phyloP scores from a whole-genome alignment of 108 stramenopile genomes.

The Cylindrotheca fusiformis region DNA sequence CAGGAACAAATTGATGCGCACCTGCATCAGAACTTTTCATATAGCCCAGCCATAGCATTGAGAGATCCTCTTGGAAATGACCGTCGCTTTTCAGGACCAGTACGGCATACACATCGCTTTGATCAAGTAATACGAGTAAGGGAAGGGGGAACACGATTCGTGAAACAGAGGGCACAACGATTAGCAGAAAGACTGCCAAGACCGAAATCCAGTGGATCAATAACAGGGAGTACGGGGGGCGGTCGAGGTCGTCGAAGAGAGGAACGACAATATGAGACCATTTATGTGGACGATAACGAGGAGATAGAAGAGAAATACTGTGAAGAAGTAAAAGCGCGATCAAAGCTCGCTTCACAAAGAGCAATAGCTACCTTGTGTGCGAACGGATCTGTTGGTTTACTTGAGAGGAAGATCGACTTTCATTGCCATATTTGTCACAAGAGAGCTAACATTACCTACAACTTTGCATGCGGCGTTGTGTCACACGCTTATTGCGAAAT shows the following conservation, averaged over 20 bases:
- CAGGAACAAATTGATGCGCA: slow-evolving; percentile 55
- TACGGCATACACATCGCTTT: slow-evolving; percentile 19
- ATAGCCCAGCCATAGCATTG: slow-evolving; percentile 37
- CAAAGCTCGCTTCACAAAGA: neutral
- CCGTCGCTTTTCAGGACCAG: slow-evolving; percentile 17
- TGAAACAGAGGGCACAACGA: neutral
- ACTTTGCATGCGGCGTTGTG: slow-evolving; percentile 46
- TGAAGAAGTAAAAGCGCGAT: slow-evolving; percentile 24
- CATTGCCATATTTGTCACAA: slow-evolving; percentile 72
- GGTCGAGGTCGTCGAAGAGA: neutral
- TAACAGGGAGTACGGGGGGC: neutral
- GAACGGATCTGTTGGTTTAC: slow-evolving; percentile 3
- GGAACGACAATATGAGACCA: neutral
- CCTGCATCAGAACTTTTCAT: slow-evolving; percentile 25
- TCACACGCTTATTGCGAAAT: slow-evolving; percentile 51
- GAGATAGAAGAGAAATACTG: slow-evolving; percentile 8
- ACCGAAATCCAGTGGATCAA: slow-evolving; percentile 1
- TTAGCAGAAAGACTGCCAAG: no score
- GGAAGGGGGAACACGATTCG: no score
- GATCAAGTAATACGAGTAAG: slow-evolving; percentile 11
- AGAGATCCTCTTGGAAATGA: slow-evolving; percentile 45
- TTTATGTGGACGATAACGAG: slow-evolving; percentile 6
- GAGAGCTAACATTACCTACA: slow-evolving; percentile 8
- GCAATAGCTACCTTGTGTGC: slow-evolving; percentile 11
- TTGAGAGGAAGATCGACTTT: slow-evolving; percentile 16